Conservation (phyloP, 768 basidiomycete species). For the Mrakia frigida region DNA sequence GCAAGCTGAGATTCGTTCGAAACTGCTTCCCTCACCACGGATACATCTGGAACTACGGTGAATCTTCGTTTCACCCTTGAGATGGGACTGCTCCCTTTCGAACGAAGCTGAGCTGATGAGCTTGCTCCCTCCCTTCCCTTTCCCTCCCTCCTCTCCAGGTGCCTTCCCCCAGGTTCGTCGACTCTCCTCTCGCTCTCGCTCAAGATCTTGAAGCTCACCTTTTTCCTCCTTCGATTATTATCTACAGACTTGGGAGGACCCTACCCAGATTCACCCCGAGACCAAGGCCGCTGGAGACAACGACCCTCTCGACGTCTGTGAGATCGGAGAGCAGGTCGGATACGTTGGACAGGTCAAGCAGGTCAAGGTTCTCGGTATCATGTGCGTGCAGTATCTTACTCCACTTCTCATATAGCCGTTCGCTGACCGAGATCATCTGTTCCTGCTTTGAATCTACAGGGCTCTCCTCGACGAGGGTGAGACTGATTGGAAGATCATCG, state of each 20-base stretch:
- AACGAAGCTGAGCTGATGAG: not conserved
- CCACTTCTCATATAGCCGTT: not conserved
- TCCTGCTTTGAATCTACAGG: not conserved
- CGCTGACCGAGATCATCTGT: no score
- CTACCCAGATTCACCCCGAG: slow-evolving; percentile 75
- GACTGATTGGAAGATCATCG: slow-evolving; percentile 99
- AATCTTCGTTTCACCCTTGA: not conserved
- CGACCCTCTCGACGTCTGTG: slow-evolving; percentile 98
- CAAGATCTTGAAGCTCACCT: not conserved
- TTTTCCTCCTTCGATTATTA: not conserved
- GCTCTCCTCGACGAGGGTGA: slow-evolving; percentile 98
- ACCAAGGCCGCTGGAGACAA: slow-evolving; percentile 99
- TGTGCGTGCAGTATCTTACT: slow-evolving; percentile 49
- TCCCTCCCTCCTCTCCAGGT: slow-evolving; percentile 47
- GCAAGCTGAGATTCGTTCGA: slow-evolving; percentile 90
- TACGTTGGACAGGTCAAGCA: slow-evolving; percentile 97
- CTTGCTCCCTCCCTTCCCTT: not conserved
- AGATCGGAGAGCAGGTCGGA: slow-evolving; percentile 98
- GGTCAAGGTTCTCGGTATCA: slow-evolving; percentile 99
- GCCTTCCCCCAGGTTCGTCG: slow-evolving; percentile 86
- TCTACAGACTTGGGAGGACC: slow-evolving; percentile 95
- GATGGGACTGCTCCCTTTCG: not conserved
- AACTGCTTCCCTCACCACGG: slow-evolving; percentile 99
- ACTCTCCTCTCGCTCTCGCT: not conserved
- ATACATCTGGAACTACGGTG: slow-evolving; percentile 95